phyloP scores from a whole-genome alignment of 2,329 filamentous ascomycete genomes.

The Colletotrichum horii region DNA sequence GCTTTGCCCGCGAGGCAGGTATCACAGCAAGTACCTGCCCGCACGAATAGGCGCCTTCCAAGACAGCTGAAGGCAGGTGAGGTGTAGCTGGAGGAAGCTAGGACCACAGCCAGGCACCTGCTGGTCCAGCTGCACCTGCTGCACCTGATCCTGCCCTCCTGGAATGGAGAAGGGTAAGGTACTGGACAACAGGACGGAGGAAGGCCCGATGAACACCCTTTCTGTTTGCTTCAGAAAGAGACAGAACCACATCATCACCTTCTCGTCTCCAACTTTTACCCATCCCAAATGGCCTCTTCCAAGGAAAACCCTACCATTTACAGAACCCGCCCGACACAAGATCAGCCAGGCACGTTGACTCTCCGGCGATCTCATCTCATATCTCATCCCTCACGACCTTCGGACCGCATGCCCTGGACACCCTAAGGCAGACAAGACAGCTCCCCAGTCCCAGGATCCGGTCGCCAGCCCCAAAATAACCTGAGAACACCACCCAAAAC shows the following conservation, averaged over 20 bases:
- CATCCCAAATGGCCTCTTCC: neutral
- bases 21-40: neutral
- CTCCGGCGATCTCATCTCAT: neutral
- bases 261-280: neutral
- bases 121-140: neutral
- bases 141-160: neutral
- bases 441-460: neutral
- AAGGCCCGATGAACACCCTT: neutral
- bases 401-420: neutral
- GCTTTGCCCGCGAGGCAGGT: neutral
- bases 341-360: neutral
- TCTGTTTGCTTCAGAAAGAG: neutral
- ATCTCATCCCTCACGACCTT: neutral
- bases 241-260: neutral
- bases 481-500: conserved; percentile 6
- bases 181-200: neutral
- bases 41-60: neutral
- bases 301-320: neutral
- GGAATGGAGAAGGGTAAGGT: neutral
- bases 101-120: conserved; percentile 3
- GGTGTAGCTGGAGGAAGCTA: conserved; percentile 4
- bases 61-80: neutral
- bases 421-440: neutral
- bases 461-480: neutral
- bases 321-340: neutral